These are phyloP conservation scores for Lachancea mirantina DNA, from an alignment of 805 yeast species.

Conservation along the genomic window DNA sequence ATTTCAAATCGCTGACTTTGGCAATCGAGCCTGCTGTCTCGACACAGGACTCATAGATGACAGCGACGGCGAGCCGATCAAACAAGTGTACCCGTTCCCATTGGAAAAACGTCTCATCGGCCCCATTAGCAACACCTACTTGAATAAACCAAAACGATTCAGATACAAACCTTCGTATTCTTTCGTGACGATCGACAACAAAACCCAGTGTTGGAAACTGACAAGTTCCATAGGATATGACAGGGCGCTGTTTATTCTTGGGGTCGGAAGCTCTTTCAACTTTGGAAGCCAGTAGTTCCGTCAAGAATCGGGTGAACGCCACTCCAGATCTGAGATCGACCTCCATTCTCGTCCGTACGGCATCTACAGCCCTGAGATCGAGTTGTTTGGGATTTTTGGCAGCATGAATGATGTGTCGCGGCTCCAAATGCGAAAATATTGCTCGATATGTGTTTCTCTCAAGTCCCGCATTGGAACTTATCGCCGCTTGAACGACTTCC, in stretches of 20 bases:
- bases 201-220: constrained; percentile 97
- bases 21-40: constrained; percentile 40
- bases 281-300: constrained; percentile 35
- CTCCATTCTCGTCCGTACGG: constrained; percentile 81
- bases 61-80: constrained; percentile 58
- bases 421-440: constrained; percentile 79
- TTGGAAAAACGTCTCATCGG: constrained; percentile 36
- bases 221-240: constrained; percentile 79
- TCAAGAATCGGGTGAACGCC: constrained; percentile 76
- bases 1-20: constrained; percentile 41
- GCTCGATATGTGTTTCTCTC: constrained; percentile 59
- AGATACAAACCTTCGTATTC: constrained; percentile 62
- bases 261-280: constrained; percentile 13
- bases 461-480: constrained; percentile 35
- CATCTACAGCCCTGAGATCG: constrained; percentile 65
- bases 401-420: constrained; percentile 64
- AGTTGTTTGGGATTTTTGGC: constrained; percentile 60
- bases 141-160: constrained; percentile 78
- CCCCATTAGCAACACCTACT: constrained; percentile 42
- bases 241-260: constrained; percentile 16
- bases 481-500: constrained; percentile 71
- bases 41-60: constrained; percentile 64
- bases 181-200: constrained; percentile 81
- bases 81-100: constrained; percentile 73
- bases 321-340: constrained; percentile 85